These are phyloP conservation scores for Cadophora sp. DNA, from an alignment of 2,329 filamentous ascomycete species.

Conservation along the genomic window DNA sequence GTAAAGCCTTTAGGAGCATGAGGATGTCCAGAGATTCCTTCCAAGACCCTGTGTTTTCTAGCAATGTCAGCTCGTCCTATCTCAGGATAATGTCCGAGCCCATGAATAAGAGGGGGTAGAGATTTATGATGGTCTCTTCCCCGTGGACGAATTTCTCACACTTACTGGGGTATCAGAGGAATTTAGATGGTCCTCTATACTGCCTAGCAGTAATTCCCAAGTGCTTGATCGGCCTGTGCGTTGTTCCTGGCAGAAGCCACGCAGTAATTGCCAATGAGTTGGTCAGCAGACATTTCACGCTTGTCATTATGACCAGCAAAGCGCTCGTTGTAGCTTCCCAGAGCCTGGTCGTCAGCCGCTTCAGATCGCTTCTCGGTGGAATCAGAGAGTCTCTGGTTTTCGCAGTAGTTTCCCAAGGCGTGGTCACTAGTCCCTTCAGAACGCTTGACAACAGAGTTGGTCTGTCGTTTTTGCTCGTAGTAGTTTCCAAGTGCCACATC, in stretches of 20 bases:
- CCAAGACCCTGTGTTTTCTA: too few species aligned
- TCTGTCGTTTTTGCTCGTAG: background rate
- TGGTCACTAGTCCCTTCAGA: background rate
- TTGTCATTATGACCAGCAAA: background rate
- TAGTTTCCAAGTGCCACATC: slow-evolving; percentile 4
- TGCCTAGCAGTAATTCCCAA: background rate
- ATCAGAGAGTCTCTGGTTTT: background rate
- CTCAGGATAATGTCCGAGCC: too few species aligned
- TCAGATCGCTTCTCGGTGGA: background rate
- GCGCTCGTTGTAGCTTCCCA: slow-evolving; percentile 1
- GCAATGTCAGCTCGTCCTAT: too few species aligned
- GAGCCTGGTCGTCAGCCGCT: background rate
- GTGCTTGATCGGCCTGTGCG: background rate
- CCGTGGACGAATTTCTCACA: too few species aligned
- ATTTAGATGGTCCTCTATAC: too few species aligned
- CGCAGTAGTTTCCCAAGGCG: background rate
- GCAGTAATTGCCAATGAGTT: background rate
- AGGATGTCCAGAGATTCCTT: too few species aligned
- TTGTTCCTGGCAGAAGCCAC: background rate
- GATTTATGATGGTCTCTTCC: too few species aligned
- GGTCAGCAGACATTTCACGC: background rate
- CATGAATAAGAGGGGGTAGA: too few species aligned
- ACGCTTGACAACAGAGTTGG: background rate
- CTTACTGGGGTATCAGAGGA: too few species aligned
- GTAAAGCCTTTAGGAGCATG: too few species aligned